phyloP scores from a whole-genome alignment of 2,329 filamentous ascomycete species.

The Myriangium duriaei region DNA sequence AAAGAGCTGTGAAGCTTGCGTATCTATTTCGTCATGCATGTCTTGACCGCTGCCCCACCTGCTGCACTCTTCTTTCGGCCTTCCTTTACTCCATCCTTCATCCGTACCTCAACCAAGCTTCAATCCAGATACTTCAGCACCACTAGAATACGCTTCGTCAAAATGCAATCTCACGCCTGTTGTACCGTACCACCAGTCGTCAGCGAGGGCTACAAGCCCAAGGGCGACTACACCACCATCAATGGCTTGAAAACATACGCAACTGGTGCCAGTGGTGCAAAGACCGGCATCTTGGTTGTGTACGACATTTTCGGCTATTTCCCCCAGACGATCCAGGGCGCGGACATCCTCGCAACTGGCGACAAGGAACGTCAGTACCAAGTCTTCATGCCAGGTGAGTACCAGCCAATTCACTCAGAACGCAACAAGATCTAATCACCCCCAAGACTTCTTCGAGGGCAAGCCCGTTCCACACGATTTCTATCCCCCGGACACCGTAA shows the following conservation, averaged over 20 bases:
- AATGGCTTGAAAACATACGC: constrained; percentile 51
- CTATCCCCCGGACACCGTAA: constrained; percentile 41
- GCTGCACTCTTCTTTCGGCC: too few relatives aligned
- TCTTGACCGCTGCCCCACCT: too few relatives aligned
- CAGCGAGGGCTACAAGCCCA: constrained; percentile 39
- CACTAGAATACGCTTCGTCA: too few relatives aligned
- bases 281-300: constrained; percentile 45
- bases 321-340: constrained; percentile 49
- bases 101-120: not conserved
- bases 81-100: not conserved
- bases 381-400: constrained; percentile 60
- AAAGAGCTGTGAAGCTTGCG: too few relatives aligned
- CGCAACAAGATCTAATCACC: not conserved
- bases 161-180: constrained; percentile 25
- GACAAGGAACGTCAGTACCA: constrained; percentile 62
- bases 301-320: constrained; percentile 52
- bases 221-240: constrained; percentile 47
- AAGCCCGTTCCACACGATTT: constrained; percentile 51
- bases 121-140: too few relatives aligned
- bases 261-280: constrained; percentile 44
- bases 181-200: constrained; percentile 40
- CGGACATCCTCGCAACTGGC: constrained; percentile 47
- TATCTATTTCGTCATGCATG: too few relatives aligned
- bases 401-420: not conserved
- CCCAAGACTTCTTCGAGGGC: constrained; percentile 70